These are phyloP conservation scores for Boletus fagicola DNA, from an alignment of 768 basidiomycete genomes.

Conservation along the genomic window DNA sequence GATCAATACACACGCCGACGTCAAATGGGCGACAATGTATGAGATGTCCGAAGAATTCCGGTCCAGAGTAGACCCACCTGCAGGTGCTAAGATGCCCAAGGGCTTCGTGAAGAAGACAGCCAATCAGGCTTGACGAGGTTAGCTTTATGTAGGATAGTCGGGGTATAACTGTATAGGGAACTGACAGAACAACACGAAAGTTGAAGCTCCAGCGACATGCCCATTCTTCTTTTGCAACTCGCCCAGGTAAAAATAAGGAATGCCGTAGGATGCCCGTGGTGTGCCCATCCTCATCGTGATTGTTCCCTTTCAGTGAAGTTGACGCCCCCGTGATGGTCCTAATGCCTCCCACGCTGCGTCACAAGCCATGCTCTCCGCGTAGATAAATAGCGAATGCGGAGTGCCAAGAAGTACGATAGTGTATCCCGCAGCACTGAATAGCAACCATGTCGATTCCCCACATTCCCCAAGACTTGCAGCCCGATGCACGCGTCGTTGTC, in stretches of 20 bases:
- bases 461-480: conserved; percentile 56
- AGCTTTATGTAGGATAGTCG: conserved; percentile 8
- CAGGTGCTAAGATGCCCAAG: conserved; percentile 56
- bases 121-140: not conserved
- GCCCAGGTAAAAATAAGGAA: not conserved
- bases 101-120: conserved; percentile 30
- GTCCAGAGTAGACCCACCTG: conserved; percentile 44
- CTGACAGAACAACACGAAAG: not conserved
- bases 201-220: not conserved
- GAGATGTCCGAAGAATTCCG: conserved; percentile 67
- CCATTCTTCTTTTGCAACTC: not conserved
- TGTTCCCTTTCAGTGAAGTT: conserved; percentile 1
- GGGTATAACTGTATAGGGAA: not conserved
- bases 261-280: conserved; percentile 5
- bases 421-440: not conserved
- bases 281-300: not conserved
- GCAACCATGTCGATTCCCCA: conserved; percentile 32
- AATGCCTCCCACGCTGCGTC: conserved; percentile 9
- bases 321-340: not conserved
- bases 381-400: conserved; percentile 13
- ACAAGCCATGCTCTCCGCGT: not conserved
- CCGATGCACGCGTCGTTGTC: conserved; percentile 43
- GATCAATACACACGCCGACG: conserved; percentile 65
- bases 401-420: not conserved
- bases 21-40: conserved; percentile 70